phyloP scores from a whole-genome alignment of 441 rosid species.

The Mallotus japonicus region DNA sequence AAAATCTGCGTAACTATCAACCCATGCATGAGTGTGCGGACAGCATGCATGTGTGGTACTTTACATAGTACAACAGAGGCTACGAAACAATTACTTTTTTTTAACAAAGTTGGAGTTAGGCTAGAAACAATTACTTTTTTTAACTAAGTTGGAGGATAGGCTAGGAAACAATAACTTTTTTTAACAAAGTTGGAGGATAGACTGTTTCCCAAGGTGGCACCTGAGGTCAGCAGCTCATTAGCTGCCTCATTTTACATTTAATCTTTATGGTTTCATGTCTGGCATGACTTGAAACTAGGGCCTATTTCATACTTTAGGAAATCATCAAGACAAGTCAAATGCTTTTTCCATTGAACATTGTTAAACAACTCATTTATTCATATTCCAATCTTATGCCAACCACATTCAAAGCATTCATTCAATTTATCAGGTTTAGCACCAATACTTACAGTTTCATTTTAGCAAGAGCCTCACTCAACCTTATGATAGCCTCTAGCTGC shows the following conservation, averaged over 20 bases:
- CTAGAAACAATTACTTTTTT: too few species aligned
- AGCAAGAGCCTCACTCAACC: slow-evolving; percentile 93
- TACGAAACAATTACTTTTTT: too few species aligned
- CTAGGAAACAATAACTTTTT: too few species aligned
- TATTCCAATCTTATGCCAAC: background rate
- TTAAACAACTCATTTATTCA: background rate
- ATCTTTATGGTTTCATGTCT: background rate
- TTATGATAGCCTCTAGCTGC: slow-evolving; percentile 89
- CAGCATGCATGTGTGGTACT: background rate
- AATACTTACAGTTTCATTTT: slow-evolving; percentile 88
- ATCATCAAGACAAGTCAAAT: background rate
- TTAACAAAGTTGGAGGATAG: background rate
- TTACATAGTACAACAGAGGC: too few species aligned
- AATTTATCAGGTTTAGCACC: slow-evolving; percentile 6
- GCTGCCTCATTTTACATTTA: background rate
- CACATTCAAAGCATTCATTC: background rate
- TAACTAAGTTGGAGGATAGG: too few species aligned
- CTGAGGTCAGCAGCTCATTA: background rate
- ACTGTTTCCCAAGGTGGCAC: background rate
- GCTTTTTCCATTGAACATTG: background rate
- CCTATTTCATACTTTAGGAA: background rate
- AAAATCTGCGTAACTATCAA: background rate
- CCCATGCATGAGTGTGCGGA: background rate
- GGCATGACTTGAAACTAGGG: background rate
- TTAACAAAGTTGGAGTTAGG: too few species aligned